Conservation (phyloP, 2,329 filamentous ascomycete species). For the Raffaelea ambrosiae region DNA sequence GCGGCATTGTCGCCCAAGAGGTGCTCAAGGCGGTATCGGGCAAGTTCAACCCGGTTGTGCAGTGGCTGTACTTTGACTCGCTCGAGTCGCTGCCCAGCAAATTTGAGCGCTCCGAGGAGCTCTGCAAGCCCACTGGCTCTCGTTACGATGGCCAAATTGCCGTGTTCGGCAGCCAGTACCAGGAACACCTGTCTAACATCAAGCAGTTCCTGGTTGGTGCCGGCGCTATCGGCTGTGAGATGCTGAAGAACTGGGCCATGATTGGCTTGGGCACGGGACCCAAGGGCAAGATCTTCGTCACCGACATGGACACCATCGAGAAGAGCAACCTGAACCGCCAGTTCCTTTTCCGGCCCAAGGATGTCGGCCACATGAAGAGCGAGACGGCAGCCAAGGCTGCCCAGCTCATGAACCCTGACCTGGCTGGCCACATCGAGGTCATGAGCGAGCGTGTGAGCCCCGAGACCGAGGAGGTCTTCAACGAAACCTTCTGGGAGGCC, state of each 20-base stretch:
- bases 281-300: slow-evolving; percentile 81
- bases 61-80: slow-evolving; percentile 97
- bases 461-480: slow-evolving; percentile 90
- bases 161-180: slow-evolving; percentile 87
- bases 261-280: slow-evolving; percentile 87
- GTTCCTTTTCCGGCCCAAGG: slow-evolving; percentile 87
- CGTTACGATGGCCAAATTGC: slow-evolving; percentile 97
- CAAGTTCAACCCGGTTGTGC: slow-evolving; percentile 91
- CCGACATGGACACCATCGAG: slow-evolving; percentile 98
- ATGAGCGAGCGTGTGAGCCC: slow-evolving; percentile 83
- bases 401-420: slow-evolving; percentile 88
- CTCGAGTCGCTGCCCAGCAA: slow-evolving; percentile 85
- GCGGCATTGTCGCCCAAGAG: slow-evolving; percentile 88
- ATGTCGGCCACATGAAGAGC: slow-evolving; percentile 95
- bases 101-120: slow-evolving; percentile 68
- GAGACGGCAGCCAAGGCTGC: slow-evolving; percentile 87
- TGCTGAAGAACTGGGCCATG: slow-evolving; percentile 99
- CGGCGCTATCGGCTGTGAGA: slow-evolving; percentile 96
- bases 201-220: slow-evolving; percentile 93
- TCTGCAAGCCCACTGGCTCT: slow-evolving; percentile 75
- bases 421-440: slow-evolving; percentile 75
- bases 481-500: slow-evolving; percentile 81
- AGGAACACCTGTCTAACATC: slow-evolving; percentile 85
- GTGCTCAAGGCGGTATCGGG: slow-evolving; percentile 94
- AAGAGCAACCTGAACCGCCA: slow-evolving; percentile 98